Conservation (phyloP, 75 land plant genomes). For the Sequoia sempervirens region DNA sequence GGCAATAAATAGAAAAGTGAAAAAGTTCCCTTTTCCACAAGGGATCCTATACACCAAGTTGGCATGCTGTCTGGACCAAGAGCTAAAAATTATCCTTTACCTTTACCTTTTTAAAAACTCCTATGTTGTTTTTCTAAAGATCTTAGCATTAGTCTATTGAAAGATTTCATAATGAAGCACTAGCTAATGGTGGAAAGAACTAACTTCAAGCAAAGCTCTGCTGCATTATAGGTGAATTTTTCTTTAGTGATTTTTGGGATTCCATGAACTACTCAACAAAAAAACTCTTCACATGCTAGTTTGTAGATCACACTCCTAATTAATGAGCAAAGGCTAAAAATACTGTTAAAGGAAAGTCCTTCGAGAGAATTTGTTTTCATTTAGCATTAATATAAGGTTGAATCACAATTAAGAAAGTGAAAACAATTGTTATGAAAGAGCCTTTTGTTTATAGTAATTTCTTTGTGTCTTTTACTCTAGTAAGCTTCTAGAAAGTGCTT, state of each 20-base stretch:
- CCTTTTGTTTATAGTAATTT: neutral
- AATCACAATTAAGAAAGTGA: neutral
- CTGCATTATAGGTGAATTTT: neutral
- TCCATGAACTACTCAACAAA: neutral
- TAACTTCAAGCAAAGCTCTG: neutral
- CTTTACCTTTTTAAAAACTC: neutral
- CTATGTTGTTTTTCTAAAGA: neutral
- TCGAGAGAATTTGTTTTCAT: neutral
- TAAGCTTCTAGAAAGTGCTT: neutral
- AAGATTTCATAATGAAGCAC: neutral
- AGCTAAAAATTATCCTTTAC: neutral
- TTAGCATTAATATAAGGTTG: neutral
- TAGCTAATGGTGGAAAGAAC: neutral
- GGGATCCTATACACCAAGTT: neutral
- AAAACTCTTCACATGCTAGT: neutral
- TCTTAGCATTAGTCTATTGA: neutral
- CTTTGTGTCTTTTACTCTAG: neutral
- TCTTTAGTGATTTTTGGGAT: neutral
- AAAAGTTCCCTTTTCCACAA: neutral
- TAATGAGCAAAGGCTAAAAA: neutral
- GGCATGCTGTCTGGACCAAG: neutral
- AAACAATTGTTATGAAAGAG: neutral
- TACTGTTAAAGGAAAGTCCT: neutral
- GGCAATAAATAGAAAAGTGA: neutral
- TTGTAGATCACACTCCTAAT: neutral